These are phyloP conservation scores for Rosa multiflora DNA, from an alignment of 306 rosid genomes.

Conservation along the genomic window DNA sequence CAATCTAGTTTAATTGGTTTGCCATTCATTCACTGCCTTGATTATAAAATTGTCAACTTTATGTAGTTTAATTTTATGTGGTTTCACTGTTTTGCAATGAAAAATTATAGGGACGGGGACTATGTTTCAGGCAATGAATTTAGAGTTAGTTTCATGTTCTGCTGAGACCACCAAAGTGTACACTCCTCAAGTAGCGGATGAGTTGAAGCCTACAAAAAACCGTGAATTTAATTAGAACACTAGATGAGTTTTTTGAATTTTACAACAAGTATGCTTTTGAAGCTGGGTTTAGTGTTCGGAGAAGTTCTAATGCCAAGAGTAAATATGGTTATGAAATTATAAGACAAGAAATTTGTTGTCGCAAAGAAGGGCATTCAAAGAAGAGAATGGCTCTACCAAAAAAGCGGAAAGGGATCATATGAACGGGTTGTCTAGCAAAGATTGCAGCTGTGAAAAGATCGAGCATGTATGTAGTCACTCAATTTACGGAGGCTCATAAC, in stretches of 20 bases:
- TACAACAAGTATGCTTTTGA: background rate
- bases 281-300: background rate
- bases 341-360: background rate
- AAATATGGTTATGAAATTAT: background rate
- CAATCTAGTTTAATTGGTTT: too few relatives aligned
- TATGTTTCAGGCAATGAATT: too few relatives aligned
- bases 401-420: background rate
- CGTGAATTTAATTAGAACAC: background rate
- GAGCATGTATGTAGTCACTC: background rate
- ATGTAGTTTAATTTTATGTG: too few relatives aligned
- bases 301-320: background rate
- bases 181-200: background rate
- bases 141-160: too few relatives aligned
- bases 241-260: background rate
- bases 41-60: too few relatives aligned
- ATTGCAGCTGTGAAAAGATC: background rate
- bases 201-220: background rate
- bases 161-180: background rate
- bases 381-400: background rate
- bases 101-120: too few relatives aligned
- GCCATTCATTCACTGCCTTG: too few relatives aligned
- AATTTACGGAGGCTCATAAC: background rate
- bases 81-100: too few relatives aligned
- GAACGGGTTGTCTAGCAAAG: slow-evolving; percentile 2
- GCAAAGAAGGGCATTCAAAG: background rate